Conservation (phyloP, 257 asterid species). For the Ilex aquifolium region DNA sequence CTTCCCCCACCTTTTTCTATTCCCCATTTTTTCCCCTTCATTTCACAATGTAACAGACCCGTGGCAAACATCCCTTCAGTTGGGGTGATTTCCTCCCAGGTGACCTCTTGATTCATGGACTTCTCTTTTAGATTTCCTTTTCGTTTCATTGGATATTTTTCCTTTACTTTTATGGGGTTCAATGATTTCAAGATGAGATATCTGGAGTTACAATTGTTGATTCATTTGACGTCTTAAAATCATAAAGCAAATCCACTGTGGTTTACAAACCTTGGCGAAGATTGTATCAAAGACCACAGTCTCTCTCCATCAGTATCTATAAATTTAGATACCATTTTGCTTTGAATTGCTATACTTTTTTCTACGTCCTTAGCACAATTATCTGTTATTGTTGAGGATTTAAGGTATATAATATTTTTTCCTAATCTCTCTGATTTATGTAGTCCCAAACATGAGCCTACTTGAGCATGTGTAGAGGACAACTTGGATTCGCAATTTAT, state of each 20-base stretch:
- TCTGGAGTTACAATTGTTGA: constrained; percentile 22
- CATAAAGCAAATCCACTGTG: constrained; percentile 32
- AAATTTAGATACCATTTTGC: not conserved
- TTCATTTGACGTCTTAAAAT: constrained; percentile 27
- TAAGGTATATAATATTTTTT: not conserved
- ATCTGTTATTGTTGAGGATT: not conserved
- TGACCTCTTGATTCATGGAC: not conserved
- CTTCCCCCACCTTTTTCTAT: no score
- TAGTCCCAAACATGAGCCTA: not conserved
- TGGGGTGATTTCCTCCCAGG: constrained; percentile 13
- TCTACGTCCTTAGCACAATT: not conserved
- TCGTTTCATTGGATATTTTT: not conserved
- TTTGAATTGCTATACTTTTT: not conserved
- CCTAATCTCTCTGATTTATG: no score
- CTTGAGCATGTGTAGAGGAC: not conserved
- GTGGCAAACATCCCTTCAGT: constrained; percentile 10
- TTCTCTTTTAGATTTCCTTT: constrained; percentile 4
- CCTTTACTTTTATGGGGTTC: not conserved
- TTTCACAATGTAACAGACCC: constrained; percentile 18
- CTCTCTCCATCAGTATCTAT: constrained; percentile 46
- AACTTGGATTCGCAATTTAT: not conserved
- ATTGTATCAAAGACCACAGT: constrained; percentile 51
- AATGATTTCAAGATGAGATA: constrained; percentile 33
- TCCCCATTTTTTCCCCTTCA: no score
- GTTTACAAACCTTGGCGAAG: constrained; percentile 64